Evolutionary conservation across 179 eudicot species (phyloP).

Genomic region (Pouteria campechiana): DNA sequence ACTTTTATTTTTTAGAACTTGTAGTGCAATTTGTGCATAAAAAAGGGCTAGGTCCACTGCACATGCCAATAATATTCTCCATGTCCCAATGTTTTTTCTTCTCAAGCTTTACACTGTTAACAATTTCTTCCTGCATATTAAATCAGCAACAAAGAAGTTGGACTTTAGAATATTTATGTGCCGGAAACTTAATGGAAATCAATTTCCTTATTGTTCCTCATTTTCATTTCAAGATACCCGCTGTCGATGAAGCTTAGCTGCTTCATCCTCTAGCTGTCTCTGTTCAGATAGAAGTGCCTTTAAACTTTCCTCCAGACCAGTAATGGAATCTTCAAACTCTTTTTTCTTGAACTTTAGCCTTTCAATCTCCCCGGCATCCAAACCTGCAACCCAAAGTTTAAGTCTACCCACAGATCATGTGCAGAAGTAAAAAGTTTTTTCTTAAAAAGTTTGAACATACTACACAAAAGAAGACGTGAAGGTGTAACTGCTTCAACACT

Average conservation of each 20-base stretch:
- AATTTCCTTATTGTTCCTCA: no score
- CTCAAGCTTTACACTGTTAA: conserved; percentile 20
- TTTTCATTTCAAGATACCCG: conserved; percentile 50
- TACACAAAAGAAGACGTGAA: conserved; percentile 53
- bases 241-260: conserved; percentile 52
- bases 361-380: conserved; percentile 65
- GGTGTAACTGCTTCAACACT: conserved; percentile 52
- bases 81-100: conserved; percentile 43
- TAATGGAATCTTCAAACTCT: conserved; percentile 40
- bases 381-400: conserved; percentile 37
- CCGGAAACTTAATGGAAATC: no score
- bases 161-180: no score
- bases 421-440: not conserved
- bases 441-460: conserved; percentile 21
- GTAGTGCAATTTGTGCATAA: not conserved
- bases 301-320: conserved; percentile 26
- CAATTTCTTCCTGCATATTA: conserved; percentile 57
- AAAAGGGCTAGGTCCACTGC: not conserved
- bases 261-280: conserved; percentile 62
- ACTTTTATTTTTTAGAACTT: no score
- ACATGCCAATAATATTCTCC: conserved; percentile 62
- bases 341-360: conserved; percentile 31
- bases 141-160: not conserved
- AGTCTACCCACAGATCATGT: not conserved
- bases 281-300: conserved; percentile 42